Conservation (phyloP, 1,284 basidiomycete genomes). For the Hypsizygus ulmarius region DNA sequence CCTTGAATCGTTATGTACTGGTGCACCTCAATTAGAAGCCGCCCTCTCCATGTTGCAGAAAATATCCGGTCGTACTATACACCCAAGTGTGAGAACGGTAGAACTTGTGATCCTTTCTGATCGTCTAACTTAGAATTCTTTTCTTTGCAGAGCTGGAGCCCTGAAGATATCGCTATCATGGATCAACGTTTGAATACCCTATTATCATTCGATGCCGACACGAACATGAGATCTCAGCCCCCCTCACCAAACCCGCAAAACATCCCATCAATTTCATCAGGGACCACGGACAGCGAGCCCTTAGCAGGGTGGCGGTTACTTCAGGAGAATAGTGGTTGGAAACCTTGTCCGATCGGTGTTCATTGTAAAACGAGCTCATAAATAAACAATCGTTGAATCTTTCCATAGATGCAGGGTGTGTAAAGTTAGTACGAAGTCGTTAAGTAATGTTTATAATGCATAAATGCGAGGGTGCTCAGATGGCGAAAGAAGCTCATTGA, state of each 20-base stretch:
- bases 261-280: neutral
- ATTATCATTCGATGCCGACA: constrained; percentile 18
- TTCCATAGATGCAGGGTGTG: no score
- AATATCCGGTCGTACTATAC: constrained; percentile 10
- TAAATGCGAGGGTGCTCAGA: neutral
- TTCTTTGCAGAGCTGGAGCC: constrained; percentile 46
- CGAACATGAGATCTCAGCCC: neutral
- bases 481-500: no score
- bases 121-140: neutral
- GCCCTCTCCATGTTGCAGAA: constrained; percentile 24
- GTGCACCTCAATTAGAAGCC: constrained; percentile 34
- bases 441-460: no score
- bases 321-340: constrained; percentile 46
- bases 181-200: constrained; percentile 47
- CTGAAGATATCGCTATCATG: constrained; percentile 51
- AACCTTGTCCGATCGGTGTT: constrained; percentile 65
- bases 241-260: neutral
- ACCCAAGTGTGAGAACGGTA: constrained; percentile 11
- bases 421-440: no score
- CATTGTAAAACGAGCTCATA: constrained; percentile 25
- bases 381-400: neutral
- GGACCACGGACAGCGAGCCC: neutral
- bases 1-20: constrained; percentile 38
- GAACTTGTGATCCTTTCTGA: neutral
- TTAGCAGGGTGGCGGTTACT: constrained; percentile 53